Conservation (phyloP, 805 yeast species). For the Kodamaea sagamina region DNA sequence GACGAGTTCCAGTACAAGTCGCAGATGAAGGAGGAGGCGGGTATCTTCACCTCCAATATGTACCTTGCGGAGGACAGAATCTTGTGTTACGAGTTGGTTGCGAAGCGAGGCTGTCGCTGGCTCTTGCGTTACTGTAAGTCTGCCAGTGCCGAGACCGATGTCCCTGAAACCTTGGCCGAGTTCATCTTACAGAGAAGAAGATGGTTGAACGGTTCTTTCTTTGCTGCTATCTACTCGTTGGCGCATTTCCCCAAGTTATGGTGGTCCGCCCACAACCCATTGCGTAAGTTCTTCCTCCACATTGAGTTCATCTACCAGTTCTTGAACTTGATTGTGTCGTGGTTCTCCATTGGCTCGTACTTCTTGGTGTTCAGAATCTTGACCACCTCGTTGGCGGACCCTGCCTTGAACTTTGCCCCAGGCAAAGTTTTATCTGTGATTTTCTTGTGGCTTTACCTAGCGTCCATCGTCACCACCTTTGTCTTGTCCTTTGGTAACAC, state of each 20-base stretch:
- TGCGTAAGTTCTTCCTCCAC: conserved; percentile 53
- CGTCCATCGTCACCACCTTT: conserved; percentile 58
- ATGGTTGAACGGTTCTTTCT: conserved; percentile 71
- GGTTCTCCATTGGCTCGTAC: conserved; percentile 67
- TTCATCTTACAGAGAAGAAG: conserved; percentile 65
- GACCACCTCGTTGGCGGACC: conserved; percentile 50
- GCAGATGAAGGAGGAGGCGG: conserved; percentile 44
- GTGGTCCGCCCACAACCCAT: conserved; percentile 52
- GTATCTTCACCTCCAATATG: conserved; percentile 67
- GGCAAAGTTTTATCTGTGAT: conserved; percentile 52
- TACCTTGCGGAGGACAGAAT: conserved; percentile 71
- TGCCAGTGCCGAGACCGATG: conserved; percentile 69
- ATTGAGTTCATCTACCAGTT: conserved; percentile 59
- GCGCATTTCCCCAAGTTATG: conserved; percentile 58
- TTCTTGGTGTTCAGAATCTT: conserved; percentile 64
- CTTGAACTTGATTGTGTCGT: conserved; percentile 54
- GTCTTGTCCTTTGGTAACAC: conserved; percentile 64
- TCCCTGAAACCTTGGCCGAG: conserved; percentile 62
- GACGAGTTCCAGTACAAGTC: conserved; percentile 46
- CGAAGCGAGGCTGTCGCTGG: conserved; percentile 60
- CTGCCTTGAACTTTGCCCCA: conserved; percentile 42
- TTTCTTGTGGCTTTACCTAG: conserved; percentile 56
- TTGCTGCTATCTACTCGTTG: conserved; percentile 60
- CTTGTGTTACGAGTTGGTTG: conserved; percentile 63
- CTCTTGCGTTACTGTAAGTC: conserved; percentile 61